Percentiles rank a stretch among this genome's conserved stretches.
phyloP scores from a whole-genome alignment of 1,284 basidiomycete species.

The Schizophyllum commune region DNA sequence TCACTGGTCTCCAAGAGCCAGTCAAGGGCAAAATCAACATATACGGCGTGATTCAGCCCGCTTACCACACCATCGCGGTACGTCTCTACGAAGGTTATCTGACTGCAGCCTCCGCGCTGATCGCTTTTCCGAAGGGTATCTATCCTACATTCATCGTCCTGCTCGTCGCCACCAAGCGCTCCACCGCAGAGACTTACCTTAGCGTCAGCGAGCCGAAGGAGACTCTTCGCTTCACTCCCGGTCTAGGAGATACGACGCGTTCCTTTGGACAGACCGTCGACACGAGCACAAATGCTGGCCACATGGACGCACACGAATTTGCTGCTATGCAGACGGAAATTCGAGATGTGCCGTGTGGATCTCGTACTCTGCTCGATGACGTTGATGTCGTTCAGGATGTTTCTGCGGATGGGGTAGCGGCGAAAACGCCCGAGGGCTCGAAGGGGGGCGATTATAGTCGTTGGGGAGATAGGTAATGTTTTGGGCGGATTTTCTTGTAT shows the following conservation, averaged over 20 bases:
- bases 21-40: background rate
- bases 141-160: background rate
- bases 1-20: background rate
- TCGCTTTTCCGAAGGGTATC: background rate
- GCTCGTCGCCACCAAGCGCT: background rate
- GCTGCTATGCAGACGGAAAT: too few relatives aligned
- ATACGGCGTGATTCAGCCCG: background rate
- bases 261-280: background rate
- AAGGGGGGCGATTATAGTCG: too few relatives aligned
- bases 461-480: too few relatives aligned
- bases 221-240: background rate
- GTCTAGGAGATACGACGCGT: background rate
- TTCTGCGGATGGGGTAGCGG: too few relatives aligned
- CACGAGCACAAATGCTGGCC: constrained; percentile 2
- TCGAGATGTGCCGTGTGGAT: too few relatives aligned
- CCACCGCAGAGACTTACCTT: background rate
- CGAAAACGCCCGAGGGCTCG: too few relatives aligned
- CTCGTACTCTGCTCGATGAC: too few relatives aligned
- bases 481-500: too few relatives aligned
- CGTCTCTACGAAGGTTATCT: too few relatives aligned
- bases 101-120: too few relatives aligned
- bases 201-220: background rate
- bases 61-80: background rate
- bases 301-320: too few relatives aligned
- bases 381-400: too few relatives aligned